A percentile compares a stretch with the other conserved stretches of the same genome.
Conservation (phyloP, 306 rosid species). For the Quercus wislizeni region DNA sequence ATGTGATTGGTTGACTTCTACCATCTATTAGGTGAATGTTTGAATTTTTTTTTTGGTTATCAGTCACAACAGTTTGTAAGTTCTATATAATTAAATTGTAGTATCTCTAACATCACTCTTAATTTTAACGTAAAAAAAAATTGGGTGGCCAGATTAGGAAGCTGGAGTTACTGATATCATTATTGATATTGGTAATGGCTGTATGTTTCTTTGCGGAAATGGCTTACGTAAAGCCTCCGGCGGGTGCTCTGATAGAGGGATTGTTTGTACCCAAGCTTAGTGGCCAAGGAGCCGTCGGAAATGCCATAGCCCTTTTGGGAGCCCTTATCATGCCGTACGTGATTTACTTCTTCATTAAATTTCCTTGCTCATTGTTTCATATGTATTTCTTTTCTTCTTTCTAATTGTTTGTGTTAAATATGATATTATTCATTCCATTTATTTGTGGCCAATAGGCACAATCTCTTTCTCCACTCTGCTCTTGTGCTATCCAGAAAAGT, state of each 20-base stretch:
- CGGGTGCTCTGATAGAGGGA: conserved; percentile 37
- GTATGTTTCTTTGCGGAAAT: conserved; percentile 87
- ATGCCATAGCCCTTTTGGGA: conserved; percentile 85
- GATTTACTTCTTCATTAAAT: neutral
- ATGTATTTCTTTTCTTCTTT: too few relatives aligned
- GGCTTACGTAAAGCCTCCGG: conserved; percentile 76
- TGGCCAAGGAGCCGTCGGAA: conserved; percentile 67
- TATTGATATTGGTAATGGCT: conserved; percentile 63
- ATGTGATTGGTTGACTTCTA: neutral
- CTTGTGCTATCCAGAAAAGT: conserved; percentile 80
- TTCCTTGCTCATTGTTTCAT: neutral
- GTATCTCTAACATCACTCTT: too few relatives aligned
- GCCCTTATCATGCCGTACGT: conserved; percentile 90
- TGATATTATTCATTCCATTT: neutral
- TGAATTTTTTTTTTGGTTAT: too few relatives aligned
- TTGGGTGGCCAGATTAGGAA: conserved; percentile 47
- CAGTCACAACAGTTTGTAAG: too few relatives aligned
- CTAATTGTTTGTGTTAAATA: neutral
- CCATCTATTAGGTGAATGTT: too few relatives aligned
- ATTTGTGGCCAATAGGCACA: conserved; percentile 55
- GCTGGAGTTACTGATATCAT: conserved; percentile 66
- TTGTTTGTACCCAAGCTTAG: conserved; percentile 71
- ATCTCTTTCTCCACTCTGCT: conserved; percentile 90
- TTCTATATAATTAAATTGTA: too few relatives aligned
- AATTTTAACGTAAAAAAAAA: neutral